A percentile compares a stretch with the other conserved stretches of the same genome.
Conservation (phyloP, 1,284 basidiomycete genomes). For the Apiotrichum akiyoshidainum region DNA sequence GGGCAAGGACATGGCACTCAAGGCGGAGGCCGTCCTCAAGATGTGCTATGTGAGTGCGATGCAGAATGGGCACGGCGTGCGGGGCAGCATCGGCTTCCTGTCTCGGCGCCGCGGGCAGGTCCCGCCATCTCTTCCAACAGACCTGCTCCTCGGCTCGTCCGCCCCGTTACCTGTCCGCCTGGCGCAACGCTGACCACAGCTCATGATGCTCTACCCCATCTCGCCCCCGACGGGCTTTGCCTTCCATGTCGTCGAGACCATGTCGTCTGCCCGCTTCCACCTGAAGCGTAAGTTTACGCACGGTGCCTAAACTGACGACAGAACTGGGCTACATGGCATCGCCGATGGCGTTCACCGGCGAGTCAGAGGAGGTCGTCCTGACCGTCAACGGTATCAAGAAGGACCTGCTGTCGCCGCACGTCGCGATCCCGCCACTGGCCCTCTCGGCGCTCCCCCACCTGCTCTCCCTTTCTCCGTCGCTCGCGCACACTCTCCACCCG, state of each 20-base stretch:
- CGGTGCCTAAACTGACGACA: constrained; percentile 12
- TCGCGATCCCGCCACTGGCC: constrained; percentile 72
- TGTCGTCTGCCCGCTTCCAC: constrained; percentile 88
- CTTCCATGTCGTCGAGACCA: constrained; percentile 95
- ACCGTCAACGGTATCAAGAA: constrained; percentile 98
- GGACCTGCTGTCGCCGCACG: constrained; percentile 75
- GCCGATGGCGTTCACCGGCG: constrained; percentile 83
- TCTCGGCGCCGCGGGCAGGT: too few relatives aligned
- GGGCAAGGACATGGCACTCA: constrained; percentile 93
- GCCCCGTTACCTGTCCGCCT: too few relatives aligned
- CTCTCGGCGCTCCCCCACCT: constrained; percentile 86
- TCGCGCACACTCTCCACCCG: constrained; percentile 81
- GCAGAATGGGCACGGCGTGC: too few relatives aligned
- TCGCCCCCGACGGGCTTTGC: constrained; percentile 55
- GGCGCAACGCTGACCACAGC: constrained; percentile 25
- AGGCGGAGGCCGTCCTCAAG: constrained; percentile 91
- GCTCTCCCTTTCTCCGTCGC: constrained; percentile 79
- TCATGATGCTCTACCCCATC: constrained; percentile 54
- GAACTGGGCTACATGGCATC: constrained; percentile 94
- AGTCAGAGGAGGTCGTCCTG: constrained; percentile 95
- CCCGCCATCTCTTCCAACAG: too few relatives aligned
- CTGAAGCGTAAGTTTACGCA: constrained; percentile 62
- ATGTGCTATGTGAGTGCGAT: constrained; percentile 79
- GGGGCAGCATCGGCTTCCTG: too few relatives aligned
- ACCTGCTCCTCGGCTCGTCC: too few relatives aligned